Conservation (phyloP, 306 rosid genomes). For the Carpinus fangiana region DNA sequence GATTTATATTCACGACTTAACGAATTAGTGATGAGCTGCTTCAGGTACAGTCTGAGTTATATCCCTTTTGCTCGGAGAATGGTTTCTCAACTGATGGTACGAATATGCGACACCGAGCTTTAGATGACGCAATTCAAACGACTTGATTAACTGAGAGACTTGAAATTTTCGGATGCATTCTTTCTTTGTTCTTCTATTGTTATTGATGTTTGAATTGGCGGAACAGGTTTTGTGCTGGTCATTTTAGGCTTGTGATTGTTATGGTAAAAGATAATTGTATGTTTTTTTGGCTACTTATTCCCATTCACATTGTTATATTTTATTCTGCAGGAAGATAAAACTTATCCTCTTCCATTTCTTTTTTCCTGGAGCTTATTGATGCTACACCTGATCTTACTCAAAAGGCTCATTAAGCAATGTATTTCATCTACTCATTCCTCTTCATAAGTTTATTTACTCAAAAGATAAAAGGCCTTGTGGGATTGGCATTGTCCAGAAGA, state of each 20-base stretch:
- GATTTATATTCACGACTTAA: background rate
- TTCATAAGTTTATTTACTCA: no score
- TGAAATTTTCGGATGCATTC: slow-evolving; percentile 23
- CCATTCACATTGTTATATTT: background rate
- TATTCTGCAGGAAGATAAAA: background rate
- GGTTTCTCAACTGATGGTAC: slow-evolving; percentile 83
- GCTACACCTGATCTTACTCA: background rate
- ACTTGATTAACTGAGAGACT: slow-evolving; percentile 1
- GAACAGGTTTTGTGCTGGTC: background rate
- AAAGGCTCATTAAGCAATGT: background rate
- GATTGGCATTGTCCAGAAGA: no score
- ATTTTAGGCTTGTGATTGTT: slow-evolving; percentile 8
- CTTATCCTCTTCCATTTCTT: background rate
- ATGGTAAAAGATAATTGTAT: background rate
- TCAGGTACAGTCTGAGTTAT: slow-evolving; percentile 95
- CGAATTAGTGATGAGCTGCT: slow-evolving; percentile 26
- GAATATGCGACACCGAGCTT: slow-evolving; percentile 81
- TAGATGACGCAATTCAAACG: slow-evolving; percentile 31
- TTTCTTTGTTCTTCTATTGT: slow-evolving; percentile 19
- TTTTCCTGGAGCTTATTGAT: background rate
- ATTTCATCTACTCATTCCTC: background rate
- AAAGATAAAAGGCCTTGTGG: no score
- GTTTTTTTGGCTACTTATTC: background rate
- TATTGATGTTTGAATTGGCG: background rate
- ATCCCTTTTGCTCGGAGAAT: slow-evolving; percentile 97